Conservation (phyloP, 176 grass and related monocot species). For the Musa schizocarpa region DNA sequence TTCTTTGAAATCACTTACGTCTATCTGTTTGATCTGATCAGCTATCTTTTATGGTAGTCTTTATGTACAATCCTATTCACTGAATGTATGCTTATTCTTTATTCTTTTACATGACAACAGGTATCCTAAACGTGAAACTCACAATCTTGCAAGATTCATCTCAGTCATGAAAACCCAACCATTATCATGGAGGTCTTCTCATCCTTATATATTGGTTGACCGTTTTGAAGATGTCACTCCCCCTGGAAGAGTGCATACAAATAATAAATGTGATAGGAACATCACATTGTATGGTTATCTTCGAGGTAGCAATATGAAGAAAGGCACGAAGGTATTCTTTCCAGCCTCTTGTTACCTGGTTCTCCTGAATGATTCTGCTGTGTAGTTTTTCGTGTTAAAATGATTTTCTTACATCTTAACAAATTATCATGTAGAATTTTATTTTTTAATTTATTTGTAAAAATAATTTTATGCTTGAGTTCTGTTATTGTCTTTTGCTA, state of each 20-base stretch:
- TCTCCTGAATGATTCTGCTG: background rate
- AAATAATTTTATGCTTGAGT: no score
- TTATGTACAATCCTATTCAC: background rate
- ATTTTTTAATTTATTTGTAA: no score
- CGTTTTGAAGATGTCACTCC: constrained; percentile 95
- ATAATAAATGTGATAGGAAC: constrained; percentile 91
- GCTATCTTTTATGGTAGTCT: background rate
- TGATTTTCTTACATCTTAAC: no score
- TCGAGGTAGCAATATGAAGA: constrained; percentile 98
- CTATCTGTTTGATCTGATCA: background rate
- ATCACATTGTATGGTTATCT: constrained; percentile 94
- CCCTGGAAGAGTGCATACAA: constrained; percentile 47
- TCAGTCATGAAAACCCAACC: constrained; percentile 65
- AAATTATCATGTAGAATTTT: no score
- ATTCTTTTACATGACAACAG: constrained; percentile 20
- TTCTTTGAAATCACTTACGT: background rate
- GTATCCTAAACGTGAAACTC: constrained; percentile 83
- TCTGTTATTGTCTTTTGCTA: no score
- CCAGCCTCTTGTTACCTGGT: background rate
- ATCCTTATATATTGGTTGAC: constrained; percentile 91
- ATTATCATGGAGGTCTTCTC: constrained; percentile 75
- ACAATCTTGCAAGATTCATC: constrained; percentile 98
- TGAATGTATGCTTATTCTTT: background rate
- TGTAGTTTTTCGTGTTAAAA: no score
- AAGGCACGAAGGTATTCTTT: constrained; percentile 58